Evolutionary conservation across 164 flowering plant species (phyloP).

Genomic region (Vitis amurensis): DNA sequence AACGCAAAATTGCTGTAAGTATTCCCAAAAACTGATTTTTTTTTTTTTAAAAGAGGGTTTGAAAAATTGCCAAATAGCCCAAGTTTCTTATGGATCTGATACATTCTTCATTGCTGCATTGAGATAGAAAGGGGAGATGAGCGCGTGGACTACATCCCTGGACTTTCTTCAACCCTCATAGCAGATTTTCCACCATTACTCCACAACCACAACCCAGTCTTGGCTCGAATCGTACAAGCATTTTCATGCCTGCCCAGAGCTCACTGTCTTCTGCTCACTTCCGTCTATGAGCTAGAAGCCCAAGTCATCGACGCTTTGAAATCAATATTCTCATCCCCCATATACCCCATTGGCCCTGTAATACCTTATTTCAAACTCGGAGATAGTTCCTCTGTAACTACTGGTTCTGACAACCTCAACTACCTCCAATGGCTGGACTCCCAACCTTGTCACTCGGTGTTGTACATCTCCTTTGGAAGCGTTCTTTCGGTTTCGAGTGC

Average conservation of each 20-base stretch:
- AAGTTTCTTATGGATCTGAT: too few relatives aligned
- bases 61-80: too few relatives aligned
- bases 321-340: slow-evolving; percentile 25
- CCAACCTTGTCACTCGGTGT: slow-evolving; percentile 32
- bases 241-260: slow-evolving; percentile 25
- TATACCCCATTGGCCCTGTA: slow-evolving; percentile 51
- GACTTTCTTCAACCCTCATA: slow-evolving; percentile 37
- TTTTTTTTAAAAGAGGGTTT: too few relatives aligned
- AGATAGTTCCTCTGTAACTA: not conserved
- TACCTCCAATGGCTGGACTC: slow-evolving; percentile 38
- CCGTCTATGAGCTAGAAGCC: slow-evolving; percentile 53
- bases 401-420: not conserved
- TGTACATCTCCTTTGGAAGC: slow-evolving; percentile 48
- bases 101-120: too few relatives aligned
- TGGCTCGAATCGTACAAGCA: slow-evolving; percentile 5
- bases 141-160: slow-evolving; percentile 50
- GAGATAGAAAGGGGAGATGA: slow-evolving; percentile 30
- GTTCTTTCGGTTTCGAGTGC: slow-evolving; percentile 28
- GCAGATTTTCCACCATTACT: slow-evolving; percentile 39
- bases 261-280: slow-evolving; percentile 43
- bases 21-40: too few relatives aligned
- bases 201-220: not conserved
- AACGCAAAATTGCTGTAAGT: too few relatives aligned
- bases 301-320: slow-evolving; percentile 29
- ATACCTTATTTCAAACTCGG: slow-evolving; percentile 30